phyloP scores from a whole-genome alignment of 1,284 basidiomycete species.

The Trichosporon ovoides region DNA sequence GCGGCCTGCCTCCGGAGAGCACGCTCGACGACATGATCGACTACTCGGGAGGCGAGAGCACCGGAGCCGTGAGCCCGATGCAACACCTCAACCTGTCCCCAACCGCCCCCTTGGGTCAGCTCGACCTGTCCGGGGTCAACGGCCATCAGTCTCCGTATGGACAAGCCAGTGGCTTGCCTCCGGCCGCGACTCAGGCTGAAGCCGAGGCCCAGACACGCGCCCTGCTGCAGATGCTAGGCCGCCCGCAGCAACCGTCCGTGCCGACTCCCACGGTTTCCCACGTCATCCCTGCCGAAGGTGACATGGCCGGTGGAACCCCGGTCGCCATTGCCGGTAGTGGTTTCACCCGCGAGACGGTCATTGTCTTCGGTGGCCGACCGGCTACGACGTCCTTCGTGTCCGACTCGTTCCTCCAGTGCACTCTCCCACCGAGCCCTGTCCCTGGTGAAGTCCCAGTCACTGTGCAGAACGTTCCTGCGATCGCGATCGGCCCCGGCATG shows the following conservation, averaged over 20 bases:
- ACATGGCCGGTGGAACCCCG: constrained; percentile 87
- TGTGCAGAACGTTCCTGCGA: constrained; percentile 56
- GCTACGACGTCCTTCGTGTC: constrained; percentile 88
- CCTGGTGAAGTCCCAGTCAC: constrained; percentile 88
- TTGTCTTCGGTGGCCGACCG: constrained; percentile 78
- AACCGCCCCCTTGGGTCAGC: constrained; percentile 14
- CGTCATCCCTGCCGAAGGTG: constrained; percentile 85
- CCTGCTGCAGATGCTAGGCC: constrained; percentile 16
- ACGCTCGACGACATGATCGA: constrained; percentile 38
- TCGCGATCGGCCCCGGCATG: constrained; percentile 26
- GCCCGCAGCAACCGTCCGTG: constrained; percentile 7
- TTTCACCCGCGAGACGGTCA: constrained; percentile 61
- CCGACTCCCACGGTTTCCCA: constrained; percentile 46
- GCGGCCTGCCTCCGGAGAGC: constrained; percentile 33
- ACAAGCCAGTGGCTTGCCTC: constrained; percentile 8
- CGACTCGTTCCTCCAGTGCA: constrained; percentile 86
- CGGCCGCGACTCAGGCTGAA: constrained; percentile 21
- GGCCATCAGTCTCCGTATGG: constrained; percentile 11
- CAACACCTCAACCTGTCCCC: constrained; percentile 22
- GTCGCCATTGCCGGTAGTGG: constrained; percentile 89
- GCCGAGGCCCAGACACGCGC: constrained; percentile 22
- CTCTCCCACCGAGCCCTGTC: constrained; percentile 74
- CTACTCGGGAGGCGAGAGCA: constrained; percentile 38
- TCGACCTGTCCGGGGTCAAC: constrained; percentile 14
- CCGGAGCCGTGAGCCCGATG: constrained; percentile 18